These are phyloP conservation scores for Karstenula rhodostoma DNA, from an alignment of 2,329 filamentous ascomycete genomes.

Conservation along the genomic window DNA sequence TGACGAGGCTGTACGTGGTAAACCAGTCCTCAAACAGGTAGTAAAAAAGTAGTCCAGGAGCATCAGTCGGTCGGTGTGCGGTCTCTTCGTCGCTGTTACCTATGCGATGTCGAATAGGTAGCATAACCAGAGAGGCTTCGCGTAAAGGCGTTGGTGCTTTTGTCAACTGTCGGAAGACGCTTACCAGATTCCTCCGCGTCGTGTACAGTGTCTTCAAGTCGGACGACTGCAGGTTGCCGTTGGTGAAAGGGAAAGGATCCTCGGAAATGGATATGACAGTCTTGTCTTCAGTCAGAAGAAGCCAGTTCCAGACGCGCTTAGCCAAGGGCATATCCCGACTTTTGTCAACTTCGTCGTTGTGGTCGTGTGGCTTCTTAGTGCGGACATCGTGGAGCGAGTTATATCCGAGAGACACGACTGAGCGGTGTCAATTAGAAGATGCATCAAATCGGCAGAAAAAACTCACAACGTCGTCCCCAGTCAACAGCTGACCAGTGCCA, in stretches of 20 bases:
- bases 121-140: constrained; percentile 51
- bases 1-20: constrained; percentile 66
- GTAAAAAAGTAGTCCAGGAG: constrained; percentile 69
- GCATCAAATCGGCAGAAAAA: neutral
- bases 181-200: constrained; percentile 66
- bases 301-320: constrained; percentile 73
- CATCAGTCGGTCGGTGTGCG: constrained; percentile 59
- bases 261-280: constrained; percentile 77
- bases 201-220: constrained; percentile 59
- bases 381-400: constrained; percentile 66
- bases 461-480: constrained; percentile 69
- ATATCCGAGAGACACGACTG: constrained; percentile 75
- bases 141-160: constrained; percentile 56
- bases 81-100: constrained; percentile 57
- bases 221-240: constrained; percentile 48
- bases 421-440: constrained; percentile 13
- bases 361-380: constrained; percentile 31
- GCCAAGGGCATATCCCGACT: constrained; percentile 55
- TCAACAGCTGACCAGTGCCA: constrained; percentile 80
- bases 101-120: constrained; percentile 56
- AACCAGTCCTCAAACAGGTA: constrained; percentile 73
- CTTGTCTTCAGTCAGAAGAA: constrained; percentile 73
- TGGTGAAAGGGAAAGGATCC: constrained; percentile 55
- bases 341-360: constrained; percentile 43
- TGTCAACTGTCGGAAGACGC: constrained; percentile 69